Conservation (phyloP, 345 rosid genomes). For the Odontarrhena argentea region DNA sequence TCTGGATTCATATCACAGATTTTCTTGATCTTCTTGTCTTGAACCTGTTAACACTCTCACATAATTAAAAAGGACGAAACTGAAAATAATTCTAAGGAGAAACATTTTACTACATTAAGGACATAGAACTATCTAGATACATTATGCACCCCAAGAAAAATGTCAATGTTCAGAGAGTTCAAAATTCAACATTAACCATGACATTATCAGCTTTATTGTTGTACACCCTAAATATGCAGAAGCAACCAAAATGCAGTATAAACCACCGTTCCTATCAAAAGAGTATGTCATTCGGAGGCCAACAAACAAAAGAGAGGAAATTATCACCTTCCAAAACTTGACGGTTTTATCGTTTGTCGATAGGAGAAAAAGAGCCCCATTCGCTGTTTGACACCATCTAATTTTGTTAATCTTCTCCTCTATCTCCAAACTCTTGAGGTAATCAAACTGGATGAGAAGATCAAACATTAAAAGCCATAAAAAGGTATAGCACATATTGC, state of each 20-base stretch:
- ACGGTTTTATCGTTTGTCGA: slow-evolving; percentile 64
- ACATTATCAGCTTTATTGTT: slow-evolving; percentile 4
- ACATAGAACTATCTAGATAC: neutral
- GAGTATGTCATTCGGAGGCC: slow-evolving; percentile 10
- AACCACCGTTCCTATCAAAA: slow-evolving; percentile 8
- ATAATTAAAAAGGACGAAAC: slow-evolving; percentile 15
- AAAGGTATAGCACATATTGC: neutral
- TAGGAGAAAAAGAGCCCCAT: slow-evolving; percentile 80
- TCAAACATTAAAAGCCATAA: slow-evolving; percentile 23
- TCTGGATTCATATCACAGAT: slow-evolving; percentile 76
- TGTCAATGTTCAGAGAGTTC: slow-evolving; percentile 21
- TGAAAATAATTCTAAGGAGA: no score
- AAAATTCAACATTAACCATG: slow-evolving; percentile 11
- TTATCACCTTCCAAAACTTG: slow-evolving; percentile 85
- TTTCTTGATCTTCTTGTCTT: slow-evolving; percentile 94
- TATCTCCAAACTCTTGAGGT: slow-evolving; percentile 96
- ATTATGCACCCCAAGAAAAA: slow-evolving; percentile 23
- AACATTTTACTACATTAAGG: neutral
- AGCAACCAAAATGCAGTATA: slow-evolving; percentile 12
- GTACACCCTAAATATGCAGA: slow-evolving; percentile 5
- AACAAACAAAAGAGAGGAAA: slow-evolving; percentile 8
- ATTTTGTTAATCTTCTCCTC: slow-evolving; percentile 97
- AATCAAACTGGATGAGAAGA: slow-evolving; percentile 69
- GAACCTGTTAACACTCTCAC: slow-evolving; percentile 61
- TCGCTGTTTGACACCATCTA: slow-evolving; percentile 91